Percentiles rank a stretch among this genome's conserved stretches.
phyloP scores from a whole-genome alignment of 208 protist genomes.

The Trypanosoma theileri region DNA sequence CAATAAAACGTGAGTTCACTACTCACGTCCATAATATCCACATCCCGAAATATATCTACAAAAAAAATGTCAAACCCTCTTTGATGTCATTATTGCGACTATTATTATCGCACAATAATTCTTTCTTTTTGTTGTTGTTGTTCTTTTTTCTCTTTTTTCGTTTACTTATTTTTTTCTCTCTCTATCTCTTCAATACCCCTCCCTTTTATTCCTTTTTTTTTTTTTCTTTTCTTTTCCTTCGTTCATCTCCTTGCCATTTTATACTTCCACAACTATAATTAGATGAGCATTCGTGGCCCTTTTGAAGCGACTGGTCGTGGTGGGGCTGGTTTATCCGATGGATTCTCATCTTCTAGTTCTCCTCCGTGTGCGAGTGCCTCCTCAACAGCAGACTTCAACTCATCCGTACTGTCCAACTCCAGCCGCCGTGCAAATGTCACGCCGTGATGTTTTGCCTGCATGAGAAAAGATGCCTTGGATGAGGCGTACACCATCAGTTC shows the following conservation, averaged over 20 bases:
- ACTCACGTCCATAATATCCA: too few species aligned
- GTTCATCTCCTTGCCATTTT: not conserved
- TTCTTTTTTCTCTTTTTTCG: not conserved
- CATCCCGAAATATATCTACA: too few species aligned
- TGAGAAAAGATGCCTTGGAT: constrained; percentile 64
- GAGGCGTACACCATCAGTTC: constrained; percentile 79
- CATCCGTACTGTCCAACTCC: constrained; percentile 46
- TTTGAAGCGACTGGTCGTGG: constrained; percentile 29
- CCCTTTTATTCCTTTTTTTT: not conserved
- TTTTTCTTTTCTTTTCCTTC: not conserved
- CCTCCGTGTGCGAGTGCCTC: constrained; percentile 35
- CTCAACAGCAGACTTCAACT: constrained; percentile 43
- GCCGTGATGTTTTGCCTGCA: constrained; percentile 37
- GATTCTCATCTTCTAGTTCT: constrained; percentile 5
- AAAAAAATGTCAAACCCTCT: constrained; percentile 13
- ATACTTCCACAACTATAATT: not conserved
- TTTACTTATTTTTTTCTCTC: not conserved
- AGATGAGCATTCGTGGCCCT: constrained; percentile 68
- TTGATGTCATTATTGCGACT: too few species aligned
- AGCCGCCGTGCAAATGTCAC: constrained; percentile 49
- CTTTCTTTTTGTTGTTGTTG: not conserved
- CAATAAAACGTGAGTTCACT: too few species aligned
- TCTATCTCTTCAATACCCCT: not conserved
- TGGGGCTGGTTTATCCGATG: constrained; percentile 7
- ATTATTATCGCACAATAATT: constrained; percentile 1